Evolutionary conservation across 139 green algal species (phyloP).

Genomic region (Pseudopediastrum boryanum): DNA sequence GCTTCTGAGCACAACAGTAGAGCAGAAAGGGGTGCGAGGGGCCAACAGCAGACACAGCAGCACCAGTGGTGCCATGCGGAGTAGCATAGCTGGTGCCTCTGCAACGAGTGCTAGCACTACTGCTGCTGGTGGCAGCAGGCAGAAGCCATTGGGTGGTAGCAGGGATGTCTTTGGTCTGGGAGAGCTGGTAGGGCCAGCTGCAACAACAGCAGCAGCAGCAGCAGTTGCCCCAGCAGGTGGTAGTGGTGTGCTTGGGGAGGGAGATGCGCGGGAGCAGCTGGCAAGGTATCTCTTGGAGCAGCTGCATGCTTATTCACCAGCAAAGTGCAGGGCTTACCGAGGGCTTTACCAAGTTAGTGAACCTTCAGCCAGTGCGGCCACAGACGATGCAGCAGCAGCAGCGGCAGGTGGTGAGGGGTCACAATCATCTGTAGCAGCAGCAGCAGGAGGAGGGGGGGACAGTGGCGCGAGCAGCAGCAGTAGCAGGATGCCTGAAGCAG

Average conservation of each 20-base stretch:
- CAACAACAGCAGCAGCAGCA: not conserved
- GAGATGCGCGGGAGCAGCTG: conserved; percentile 16
- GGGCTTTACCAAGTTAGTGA: no score
- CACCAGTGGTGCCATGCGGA: not conserved
- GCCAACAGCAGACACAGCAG: not conserved
- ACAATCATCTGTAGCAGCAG: no score
- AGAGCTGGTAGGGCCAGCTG: not conserved
- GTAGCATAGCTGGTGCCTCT: not conserved
- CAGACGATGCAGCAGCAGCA: no score
- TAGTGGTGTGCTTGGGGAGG: not conserved
- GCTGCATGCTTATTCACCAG: conserved; percentile 24
- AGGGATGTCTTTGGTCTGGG: not conserved
- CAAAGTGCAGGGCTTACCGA: no score
- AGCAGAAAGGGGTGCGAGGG: not conserved
- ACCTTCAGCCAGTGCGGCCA: no score
- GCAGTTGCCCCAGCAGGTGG: not conserved
- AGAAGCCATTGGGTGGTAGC: not conserved
- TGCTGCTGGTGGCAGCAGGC: conserved; percentile 19
- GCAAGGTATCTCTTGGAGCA: conserved; percentile 25
- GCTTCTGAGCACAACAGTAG: no score
- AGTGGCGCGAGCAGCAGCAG: no score
- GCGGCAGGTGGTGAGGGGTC: no score
- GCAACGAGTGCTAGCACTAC: not conserved
- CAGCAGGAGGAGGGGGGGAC: no score
- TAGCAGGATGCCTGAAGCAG: no score